phyloP scores from a whole-genome alignment of 2,329 filamentous ascomycete genomes.

The Magnaporthiopsis incrustans region DNA sequence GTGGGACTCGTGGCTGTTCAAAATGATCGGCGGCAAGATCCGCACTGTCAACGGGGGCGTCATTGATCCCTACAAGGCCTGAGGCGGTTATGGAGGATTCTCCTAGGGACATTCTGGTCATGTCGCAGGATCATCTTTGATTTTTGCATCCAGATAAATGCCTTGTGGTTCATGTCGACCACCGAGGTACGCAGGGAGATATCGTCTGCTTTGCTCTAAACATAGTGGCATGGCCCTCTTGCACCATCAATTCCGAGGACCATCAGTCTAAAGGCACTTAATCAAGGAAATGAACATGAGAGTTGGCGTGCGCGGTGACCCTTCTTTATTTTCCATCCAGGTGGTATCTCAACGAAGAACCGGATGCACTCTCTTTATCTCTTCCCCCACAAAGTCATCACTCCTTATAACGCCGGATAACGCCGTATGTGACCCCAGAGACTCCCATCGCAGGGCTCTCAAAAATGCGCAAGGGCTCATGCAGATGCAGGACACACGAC shows the following conservation, averaged over 20 bases:
- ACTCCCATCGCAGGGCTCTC: not conserved
- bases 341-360: not conserved
- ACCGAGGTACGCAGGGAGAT: not conserved
- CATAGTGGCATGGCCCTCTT: no score
- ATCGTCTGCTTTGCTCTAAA: not conserved
- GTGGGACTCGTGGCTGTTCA: conserved; percentile 4
- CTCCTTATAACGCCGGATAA: not conserved
- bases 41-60: not conserved
- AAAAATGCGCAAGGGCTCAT: not conserved
- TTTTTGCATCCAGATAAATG: not conserved
- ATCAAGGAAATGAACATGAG: not conserved
- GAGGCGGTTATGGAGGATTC: not conserved
- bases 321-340: not conserved
- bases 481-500: not conserved
- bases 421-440: not conserved
- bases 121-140: not conserved
- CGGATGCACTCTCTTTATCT: not conserved
- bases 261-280: not conserved
- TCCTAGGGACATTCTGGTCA: not conserved
- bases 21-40: conserved; percentile 1
- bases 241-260: not conserved
- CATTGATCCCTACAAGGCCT: not conserved
- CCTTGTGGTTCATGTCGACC: not conserved
- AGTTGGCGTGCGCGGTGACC: not conserved
- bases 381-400: not conserved